These are phyloP conservation scores for Catunica adiposa DNA, from an alignment of 2,329 filamentous ascomycete species.

Conservation along the genomic window DNA sequence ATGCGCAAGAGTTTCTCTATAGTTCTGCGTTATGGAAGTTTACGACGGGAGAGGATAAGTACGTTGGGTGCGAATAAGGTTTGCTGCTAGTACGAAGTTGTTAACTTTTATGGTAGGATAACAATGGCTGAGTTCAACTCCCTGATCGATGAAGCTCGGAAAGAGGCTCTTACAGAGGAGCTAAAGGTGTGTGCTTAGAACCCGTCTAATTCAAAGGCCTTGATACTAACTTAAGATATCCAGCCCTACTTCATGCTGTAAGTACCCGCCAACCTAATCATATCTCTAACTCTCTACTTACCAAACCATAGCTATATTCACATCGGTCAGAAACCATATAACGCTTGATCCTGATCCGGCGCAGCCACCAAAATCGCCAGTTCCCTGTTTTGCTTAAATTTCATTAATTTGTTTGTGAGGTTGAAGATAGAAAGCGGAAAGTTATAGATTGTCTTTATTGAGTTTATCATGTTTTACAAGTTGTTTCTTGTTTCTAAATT, in stretches of 20 bases:
- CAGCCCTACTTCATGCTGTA: conserved; percentile 47
- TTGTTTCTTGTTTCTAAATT: too few species aligned
- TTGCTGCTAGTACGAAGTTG: neutral
- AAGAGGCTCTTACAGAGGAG: conserved; percentile 26
- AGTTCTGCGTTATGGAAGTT: conserved; percentile 5
- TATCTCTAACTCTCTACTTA: neutral
- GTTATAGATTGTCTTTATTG: neutral
- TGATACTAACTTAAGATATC: neutral
- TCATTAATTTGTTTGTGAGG: neutral
- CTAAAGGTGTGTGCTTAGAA: neutral
- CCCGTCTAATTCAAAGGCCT: neutral
- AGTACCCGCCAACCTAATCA: conserved; percentile 20
- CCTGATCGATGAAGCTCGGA: conserved; percentile 37
- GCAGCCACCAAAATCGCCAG: too few species aligned
- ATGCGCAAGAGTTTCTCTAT: conserved; percentile 22
- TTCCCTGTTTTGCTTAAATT: neutral
- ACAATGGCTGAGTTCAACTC: conserved; percentile 39
- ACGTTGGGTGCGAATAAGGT: neutral
- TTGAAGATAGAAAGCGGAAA: neutral
- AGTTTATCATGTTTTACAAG: neutral
- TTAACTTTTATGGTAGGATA: conserved; percentile 26
- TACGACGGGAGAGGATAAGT: conserved; percentile 23
- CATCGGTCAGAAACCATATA: conserved; percentile 41
- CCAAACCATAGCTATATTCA: conserved; percentile 37
- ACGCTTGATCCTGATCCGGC: neutral